These are phyloP conservation scores for Galium porrigens DNA, from an alignment of 305 asterid genomes.

Conservation along the genomic window DNA sequence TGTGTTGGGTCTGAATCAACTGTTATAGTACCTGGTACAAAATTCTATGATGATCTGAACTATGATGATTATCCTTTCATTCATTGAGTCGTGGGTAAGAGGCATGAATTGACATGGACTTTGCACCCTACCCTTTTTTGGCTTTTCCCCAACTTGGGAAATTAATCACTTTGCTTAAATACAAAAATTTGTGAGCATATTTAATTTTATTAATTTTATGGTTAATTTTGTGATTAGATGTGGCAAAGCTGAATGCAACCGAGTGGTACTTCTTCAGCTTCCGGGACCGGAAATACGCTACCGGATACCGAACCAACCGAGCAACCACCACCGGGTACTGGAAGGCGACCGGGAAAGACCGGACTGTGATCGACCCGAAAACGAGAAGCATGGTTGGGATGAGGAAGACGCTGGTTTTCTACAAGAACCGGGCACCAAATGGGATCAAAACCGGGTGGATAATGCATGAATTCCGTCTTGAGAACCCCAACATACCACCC, in stretches of 20 bases:
- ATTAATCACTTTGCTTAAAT: neutral
- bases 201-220: neutral
- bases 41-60: neutral
- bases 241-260: slow-evolving; percentile 63
- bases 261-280: slow-evolving; percentile 96
- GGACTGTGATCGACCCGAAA: slow-evolving; percentile 39
- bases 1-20: neutral
- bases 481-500: slow-evolving; percentile 72
- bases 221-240: slow-evolving; percentile 24
- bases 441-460: slow-evolving; percentile 87
- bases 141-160: slow-evolving; percentile 1
- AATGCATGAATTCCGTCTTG: slow-evolving; percentile 86
- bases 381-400: slow-evolving; percentile 46
- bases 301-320: slow-evolving; percentile 59
- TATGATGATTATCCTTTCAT: neutral
- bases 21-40: neutral
- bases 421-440: slow-evolving; percentile 73
- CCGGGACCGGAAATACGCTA: slow-evolving; percentile 74
- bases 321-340: slow-evolving; percentile 77
- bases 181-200: neutral
- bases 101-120: slow-evolving; percentile 10
- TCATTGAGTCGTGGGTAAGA: neutral
- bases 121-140: slow-evolving; percentile 2
- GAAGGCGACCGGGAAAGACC: slow-evolving; percentile 88
- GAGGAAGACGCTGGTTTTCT: slow-evolving; percentile 81